Evolutionary conservation across 805 yeast species (phyloP).

Genomic region (Saccharomycopsis sp.): DNA sequence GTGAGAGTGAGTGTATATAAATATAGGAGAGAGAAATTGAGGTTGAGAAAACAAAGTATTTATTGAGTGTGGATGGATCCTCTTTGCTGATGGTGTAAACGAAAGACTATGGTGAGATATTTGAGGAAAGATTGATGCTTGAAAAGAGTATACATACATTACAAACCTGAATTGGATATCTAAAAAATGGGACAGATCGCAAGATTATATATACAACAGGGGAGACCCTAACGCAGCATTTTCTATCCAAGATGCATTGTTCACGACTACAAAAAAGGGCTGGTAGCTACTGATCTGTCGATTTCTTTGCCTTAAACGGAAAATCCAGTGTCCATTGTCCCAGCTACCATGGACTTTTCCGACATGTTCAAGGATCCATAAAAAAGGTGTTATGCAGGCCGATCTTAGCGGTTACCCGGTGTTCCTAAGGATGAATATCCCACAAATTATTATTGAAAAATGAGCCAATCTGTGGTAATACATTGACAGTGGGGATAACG

Average conservation of each 20-base stretch:
- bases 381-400: background rate
- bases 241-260: background rate
- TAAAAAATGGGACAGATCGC: background rate
- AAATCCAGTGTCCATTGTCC: background rate
- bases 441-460: background rate
- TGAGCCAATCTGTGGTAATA: background rate
- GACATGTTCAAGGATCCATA: background rate
- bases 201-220: background rate
- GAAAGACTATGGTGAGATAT: slow-evolving; percentile 1
- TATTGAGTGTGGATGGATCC: background rate
- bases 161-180: background rate
- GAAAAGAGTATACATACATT: background rate
- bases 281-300: background rate
- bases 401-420: background rate
- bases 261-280: background rate
- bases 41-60: background rate
- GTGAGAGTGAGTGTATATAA: background rate
- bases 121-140: background rate
- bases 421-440: background rate
- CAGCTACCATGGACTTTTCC: background rate
- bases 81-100: background rate
- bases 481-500: too few relatives aligned
- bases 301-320: background rate
- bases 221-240: background rate
- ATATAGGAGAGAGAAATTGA: too few relatives aligned